A percentile compares a stretch with the other conserved stretches of the same genome.
phyloP scores from a whole-genome alignment of 83 land plant species.

The Larix sibirica region DNA sequence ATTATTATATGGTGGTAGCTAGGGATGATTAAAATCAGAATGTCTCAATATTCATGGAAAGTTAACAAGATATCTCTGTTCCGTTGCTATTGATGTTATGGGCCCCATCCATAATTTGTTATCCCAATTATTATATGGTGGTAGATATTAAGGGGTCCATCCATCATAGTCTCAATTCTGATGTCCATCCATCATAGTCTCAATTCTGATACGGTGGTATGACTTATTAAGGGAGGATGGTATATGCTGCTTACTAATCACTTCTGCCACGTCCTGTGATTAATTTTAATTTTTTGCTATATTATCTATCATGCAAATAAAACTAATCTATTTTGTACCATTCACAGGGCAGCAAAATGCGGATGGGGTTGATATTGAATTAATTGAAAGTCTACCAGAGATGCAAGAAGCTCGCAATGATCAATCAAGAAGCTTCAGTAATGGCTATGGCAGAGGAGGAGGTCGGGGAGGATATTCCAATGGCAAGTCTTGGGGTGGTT shows the following conservation, averaged over 20 bases:
- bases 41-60: not conserved
- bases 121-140: too few relatives aligned
- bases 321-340: not conserved
- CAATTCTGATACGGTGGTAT: too few relatives aligned
- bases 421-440: constrained; percentile 38
- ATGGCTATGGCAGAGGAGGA: constrained; percentile 23
- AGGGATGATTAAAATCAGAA: too few relatives aligned
- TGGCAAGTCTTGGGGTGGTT: constrained; percentile 23
- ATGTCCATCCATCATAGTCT: too few relatives aligned
- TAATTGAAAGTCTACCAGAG: constrained; percentile 44
- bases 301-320: not conserved
- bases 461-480: constrained; percentile 29
- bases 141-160: too few relatives aligned
- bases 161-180: too few relatives aligned
- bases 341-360: constrained; percentile 66
- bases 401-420: constrained; percentile 50
- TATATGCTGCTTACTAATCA: not conserved
- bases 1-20: too few relatives aligned
- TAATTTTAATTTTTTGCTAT: not conserved
- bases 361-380: constrained; percentile 41
- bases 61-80: too few relatives aligned
- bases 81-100: too few relatives aligned
- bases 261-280: not conserved
- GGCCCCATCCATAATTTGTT: too few relatives aligned
- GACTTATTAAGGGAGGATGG: too few relatives aligned